Evolutionary conservation across 106 monocot species (phyloP).

Genomic region (Alisma plantagoaquatica): DNA sequence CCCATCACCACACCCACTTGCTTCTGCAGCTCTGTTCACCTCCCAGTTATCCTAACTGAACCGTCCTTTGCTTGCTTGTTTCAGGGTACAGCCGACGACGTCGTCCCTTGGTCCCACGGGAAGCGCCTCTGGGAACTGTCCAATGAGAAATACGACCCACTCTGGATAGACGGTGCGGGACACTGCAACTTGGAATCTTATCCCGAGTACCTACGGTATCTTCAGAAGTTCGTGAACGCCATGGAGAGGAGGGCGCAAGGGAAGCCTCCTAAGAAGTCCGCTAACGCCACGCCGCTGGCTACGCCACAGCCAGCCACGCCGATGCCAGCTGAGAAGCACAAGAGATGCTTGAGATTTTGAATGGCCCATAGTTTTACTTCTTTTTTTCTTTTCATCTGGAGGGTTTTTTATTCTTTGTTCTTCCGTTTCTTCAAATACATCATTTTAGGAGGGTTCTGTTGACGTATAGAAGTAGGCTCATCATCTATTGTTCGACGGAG

Average conservation of each 20-base stretch:
- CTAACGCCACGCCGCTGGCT: too few relatives aligned
- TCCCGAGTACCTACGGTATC: conserved; percentile 70
- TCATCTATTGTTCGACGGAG: too few relatives aligned
- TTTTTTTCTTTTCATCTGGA: too few relatives aligned
- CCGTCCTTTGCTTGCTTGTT: too few relatives aligned
- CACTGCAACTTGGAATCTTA: conserved; percentile 87
- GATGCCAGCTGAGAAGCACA: conserved; percentile 46
- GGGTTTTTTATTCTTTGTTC: too few relatives aligned
- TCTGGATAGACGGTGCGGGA: conserved; percentile 80
- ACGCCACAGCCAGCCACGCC: conserved; percentile 18
- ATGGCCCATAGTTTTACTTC: too few relatives aligned
- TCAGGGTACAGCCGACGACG: conserved; percentile 76
- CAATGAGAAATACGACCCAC: conserved; percentile 77
- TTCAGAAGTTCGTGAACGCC: conserved; percentile 49
- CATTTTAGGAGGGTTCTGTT: too few relatives aligned
- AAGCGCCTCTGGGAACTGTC: conserved; percentile 75
- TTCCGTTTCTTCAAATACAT: too few relatives aligned
- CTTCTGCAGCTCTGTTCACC: too few relatives aligned
- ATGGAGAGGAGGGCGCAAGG: conserved; percentile 53
- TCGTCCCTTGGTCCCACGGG: conserved; percentile 75
- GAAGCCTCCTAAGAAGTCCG: conserved; percentile 25
- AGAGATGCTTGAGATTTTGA: conserved; percentile 84
- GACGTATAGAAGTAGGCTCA: too few relatives aligned
- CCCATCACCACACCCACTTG: too few relatives aligned
- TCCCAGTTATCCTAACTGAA: too few relatives aligned